A percentile compares a stretch with the other conserved stretches of the same genome.
These are phyloP conservation scores for Stemphylium vesicarium DNA, from an alignment of 2,329 filamentous ascomycete genomes.

Conservation along the genomic window DNA sequence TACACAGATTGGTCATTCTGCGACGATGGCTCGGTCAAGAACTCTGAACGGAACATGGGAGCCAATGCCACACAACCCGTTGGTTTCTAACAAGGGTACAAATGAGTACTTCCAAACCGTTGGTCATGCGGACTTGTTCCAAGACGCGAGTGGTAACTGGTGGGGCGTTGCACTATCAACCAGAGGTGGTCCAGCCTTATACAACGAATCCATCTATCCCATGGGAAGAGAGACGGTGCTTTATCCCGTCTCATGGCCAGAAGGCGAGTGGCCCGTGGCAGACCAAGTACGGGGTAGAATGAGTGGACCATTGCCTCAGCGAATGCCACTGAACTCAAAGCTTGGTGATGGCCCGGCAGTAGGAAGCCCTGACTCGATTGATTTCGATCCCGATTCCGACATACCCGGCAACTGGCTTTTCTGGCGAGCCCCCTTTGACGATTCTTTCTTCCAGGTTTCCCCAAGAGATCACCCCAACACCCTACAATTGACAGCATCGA, in stretches of 20 bases:
- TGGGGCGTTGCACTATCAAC: constrained; percentile 35
- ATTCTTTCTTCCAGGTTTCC: not conserved
- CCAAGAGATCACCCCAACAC: not conserved
- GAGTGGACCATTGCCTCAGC: constrained; percentile 13
- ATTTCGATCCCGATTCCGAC: not conserved
- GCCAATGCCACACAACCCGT: constrained; percentile 42
- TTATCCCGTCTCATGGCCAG: constrained; percentile 32
- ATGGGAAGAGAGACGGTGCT: constrained; percentile 41
- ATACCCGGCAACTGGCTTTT: not conserved
- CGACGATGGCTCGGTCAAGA: constrained; percentile 45
- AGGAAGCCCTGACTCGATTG: not conserved
- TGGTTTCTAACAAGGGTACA: constrained; percentile 45
- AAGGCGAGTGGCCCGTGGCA: constrained; percentile 53
- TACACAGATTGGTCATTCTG: constrained; percentile 42
- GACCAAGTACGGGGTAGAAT: constrained; percentile 53
- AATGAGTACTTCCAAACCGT: constrained; percentile 45
- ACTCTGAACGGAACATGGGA: constrained; percentile 47
- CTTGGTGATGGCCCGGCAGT: not conserved
- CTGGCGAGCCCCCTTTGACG: not conserved
- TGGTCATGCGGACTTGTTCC: constrained; percentile 39
- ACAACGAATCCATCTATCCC: constrained; percentile 16
- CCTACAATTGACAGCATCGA: not conserved
- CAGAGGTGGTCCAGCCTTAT: constrained; percentile 22
- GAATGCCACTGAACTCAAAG: not conserved
- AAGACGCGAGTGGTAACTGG: constrained; percentile 31